Evolutionary conservation across 768 basidiomycete genomes (phyloP).

Genomic region (Mycena capillaripes): DNA sequence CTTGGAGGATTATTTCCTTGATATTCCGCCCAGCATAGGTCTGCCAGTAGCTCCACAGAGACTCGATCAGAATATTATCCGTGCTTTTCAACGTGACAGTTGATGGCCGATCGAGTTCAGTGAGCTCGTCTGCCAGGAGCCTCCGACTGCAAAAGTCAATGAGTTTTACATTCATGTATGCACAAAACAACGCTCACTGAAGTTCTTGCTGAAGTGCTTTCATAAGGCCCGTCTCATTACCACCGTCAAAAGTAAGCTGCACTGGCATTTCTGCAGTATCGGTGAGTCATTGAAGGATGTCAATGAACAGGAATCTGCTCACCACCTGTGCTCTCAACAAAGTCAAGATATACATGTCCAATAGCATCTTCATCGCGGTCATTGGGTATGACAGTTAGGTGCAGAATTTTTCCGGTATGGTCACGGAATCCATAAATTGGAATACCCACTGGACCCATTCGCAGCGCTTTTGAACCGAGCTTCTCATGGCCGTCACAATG

Average conservation of each 20-base stretch:
- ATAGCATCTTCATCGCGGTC: conserved; percentile 18
- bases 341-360: conserved; percentile 38
- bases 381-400: conserved; percentile 32
- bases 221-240: conserved; percentile 36
- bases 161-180: neutral
- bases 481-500: conserved; percentile 41
- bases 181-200: conserved; percentile 14
- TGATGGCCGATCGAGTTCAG: conserved; percentile 28
- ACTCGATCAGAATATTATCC: conserved; percentile 41
- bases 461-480: conserved; percentile 28
- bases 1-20: neutral
- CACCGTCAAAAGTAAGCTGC: conserved; percentile 38
- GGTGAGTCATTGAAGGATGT: neutral
- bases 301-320: conserved; percentile 5
- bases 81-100: conserved; percentile 38
- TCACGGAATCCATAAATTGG: conserved; percentile 35
- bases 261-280: conserved; percentile 33
- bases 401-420: conserved; percentile 23
- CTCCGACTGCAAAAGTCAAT: neutral
- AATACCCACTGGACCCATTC: conserved; percentile 35
- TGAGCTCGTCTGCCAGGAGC: neutral
- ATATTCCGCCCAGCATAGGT: conserved; percentile 3
- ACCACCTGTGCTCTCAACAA: conserved; percentile 32
- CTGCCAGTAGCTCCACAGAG: conserved; percentile 35
- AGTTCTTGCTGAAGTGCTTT: conserved; percentile 18